phyloP scores from a whole-genome alignment of 1,139 yeast species.

The Sugiyamaella grinbergsii region DNA sequence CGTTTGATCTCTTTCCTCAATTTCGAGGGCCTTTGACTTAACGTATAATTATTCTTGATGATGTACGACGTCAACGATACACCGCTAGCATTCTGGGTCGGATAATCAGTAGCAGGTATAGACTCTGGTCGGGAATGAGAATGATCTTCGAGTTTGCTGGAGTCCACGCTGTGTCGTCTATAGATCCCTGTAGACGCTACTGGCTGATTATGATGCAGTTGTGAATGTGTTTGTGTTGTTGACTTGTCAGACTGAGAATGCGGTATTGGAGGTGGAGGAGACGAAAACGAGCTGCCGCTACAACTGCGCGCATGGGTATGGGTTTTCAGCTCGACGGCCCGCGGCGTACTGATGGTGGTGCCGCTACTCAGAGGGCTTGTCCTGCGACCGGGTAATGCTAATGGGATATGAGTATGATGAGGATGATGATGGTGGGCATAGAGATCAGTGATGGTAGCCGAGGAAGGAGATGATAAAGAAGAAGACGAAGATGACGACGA shows the following conservation, averaged over 20 bases:
- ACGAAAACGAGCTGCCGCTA: neutral
- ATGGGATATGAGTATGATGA: slow-evolving; percentile 29
- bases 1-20: neutral
- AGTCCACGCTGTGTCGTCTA: neutral
- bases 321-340: neutral
- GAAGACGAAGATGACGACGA: slow-evolving; percentile 10
- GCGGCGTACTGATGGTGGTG: neutral
- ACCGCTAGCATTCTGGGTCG: slow-evolving; percentile 1
- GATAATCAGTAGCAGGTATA: neutral
- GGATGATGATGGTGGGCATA: neutral
- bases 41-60: neutral
- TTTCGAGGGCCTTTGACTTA: neutral
- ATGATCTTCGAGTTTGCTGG: neutral
- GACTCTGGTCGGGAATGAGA: too few species aligned
- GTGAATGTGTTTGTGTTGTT: neutral
- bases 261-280: neutral
- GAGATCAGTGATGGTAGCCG: neutral
- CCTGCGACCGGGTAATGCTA: slow-evolving; percentile 20
- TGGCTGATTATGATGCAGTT: neutral
- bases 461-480: slow-evolving; percentile 6
- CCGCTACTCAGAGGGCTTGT: neutral
- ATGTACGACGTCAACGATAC: neutral
- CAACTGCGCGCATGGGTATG: slow-evolving; percentile 2
- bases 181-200: neutral
- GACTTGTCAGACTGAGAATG: neutral